Conservation (phyloP, 371 early-diverging fungal species). For the Choanephora cucurbitarum region DNA sequence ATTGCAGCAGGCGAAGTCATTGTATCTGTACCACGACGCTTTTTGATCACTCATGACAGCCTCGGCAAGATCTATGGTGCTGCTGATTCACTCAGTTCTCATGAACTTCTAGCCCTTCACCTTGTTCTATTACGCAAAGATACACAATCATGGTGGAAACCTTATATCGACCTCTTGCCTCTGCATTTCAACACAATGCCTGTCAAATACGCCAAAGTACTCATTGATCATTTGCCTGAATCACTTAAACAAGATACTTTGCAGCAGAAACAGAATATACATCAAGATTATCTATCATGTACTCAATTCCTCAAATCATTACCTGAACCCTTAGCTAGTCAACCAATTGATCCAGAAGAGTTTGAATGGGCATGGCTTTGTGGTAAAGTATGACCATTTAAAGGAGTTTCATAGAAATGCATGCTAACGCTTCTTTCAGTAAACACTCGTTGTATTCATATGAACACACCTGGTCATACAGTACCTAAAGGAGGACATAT, state of each 20-base stretch:
- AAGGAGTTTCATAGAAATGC: too few relatives aligned
- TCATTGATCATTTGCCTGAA: constrained; percentile 43
- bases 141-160: constrained; percentile 55
- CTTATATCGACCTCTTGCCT: constrained; percentile 55
- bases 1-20: constrained; percentile 63
- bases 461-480: constrained; percentile 44
- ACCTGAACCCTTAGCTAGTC: neutral
- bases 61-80: constrained; percentile 33
- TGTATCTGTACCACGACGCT: constrained; percentile 55
- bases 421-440: constrained; percentile 46
- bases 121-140: constrained; percentile 43
- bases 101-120: constrained; percentile 57
- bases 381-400: constrained; percentile 44
- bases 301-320: constrained; percentile 43
- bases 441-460: constrained; percentile 65
- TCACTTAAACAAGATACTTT: constrained; percentile 45
- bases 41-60: constrained; percentile 52
- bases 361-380: constrained; percentile 68
- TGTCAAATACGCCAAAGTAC: constrained; percentile 48
- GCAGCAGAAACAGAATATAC: constrained; percentile 52
- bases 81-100: constrained; percentile 43
- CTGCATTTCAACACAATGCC: constrained; percentile 65
- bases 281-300: constrained; percentile 43
- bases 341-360: constrained; percentile 23
- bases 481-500: constrained; percentile 50